Evolutionary conservation across 306 rosid genomes (phyloP), one percentile per base, ranked within the genome.

Genomic region (Nissolia schottii): DNA sequence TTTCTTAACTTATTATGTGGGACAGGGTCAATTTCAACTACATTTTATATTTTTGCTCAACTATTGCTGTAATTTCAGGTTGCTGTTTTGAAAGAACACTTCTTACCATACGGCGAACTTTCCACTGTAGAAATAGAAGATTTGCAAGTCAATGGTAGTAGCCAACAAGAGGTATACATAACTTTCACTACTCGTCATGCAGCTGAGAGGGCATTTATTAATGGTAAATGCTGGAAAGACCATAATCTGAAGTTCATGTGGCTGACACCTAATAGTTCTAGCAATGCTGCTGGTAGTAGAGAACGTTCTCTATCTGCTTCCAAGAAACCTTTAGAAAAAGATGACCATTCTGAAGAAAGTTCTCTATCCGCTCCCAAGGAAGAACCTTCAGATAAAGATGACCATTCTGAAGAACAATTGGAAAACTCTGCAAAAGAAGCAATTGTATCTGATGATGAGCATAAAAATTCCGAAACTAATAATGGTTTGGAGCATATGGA

Each of bases 211-310:
- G 97, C 97, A 18, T 92, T 84, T 81, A 54, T 25, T 29, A 79
- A 81, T 51, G 93, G 90, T 43, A 92, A 85, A 85, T 81, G 81
- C 86, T 92, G 96, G 97, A 79, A 89, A 66, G 96, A 88, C 24
- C 82, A 83, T 16, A 75, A 81, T 68, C 78, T 92, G 67, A 87
- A 83, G 63, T 92, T 92, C 68, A 38, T 34, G 71, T 92, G 97
- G 97, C 28, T 89, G 75, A 61, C 85, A 32, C 69, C 85, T 29
- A 63, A 81, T 58, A 77, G 22, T 67, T 66, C 86, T 69, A 69
- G 85, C 78, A 79, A 64, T 64, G 83, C 81, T 22, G 70, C 61
- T 2, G 72, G 71, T 56, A 73, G 86, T 24, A 79, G 80, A 60
- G 93, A 84, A 71, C 82, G 66, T 18, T 81, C 87, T 49, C 80